These are phyloP conservation scores for Marasmius tenuissimus DNA, from an alignment of 1,284 basidiomycete species.

Conservation along the genomic window DNA sequence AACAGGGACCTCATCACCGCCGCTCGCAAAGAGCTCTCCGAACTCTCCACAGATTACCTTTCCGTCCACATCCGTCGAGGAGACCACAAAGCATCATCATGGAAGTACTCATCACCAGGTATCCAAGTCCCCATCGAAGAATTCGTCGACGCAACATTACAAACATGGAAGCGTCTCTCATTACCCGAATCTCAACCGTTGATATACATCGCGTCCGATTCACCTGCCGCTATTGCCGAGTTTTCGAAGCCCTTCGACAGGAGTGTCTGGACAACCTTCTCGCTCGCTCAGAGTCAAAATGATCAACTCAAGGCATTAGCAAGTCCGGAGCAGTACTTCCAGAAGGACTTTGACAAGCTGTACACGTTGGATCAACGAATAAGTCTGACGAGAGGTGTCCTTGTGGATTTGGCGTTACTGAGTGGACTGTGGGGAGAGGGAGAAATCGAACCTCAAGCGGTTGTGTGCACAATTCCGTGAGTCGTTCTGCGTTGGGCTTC, in stretches of 20 bases:
- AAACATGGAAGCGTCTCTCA: constrained; percentile 44
- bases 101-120: constrained; percentile 37
- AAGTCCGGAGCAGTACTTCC: constrained; percentile 54
- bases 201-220: constrained; percentile 64
- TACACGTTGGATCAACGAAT: constrained; percentile 38
- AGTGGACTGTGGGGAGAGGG: constrained; percentile 51
- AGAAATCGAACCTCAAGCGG: constrained; percentile 43
- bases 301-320: constrained; percentile 46
- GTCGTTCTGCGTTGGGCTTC: constrained; percentile 19
- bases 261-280: constrained; percentile 38
- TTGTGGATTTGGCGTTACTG: constrained; percentile 65
- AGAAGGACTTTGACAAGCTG: constrained; percentile 47
- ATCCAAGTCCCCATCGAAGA: constrained; percentile 48
- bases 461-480: constrained; percentile 59
- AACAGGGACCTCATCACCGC: constrained; percentile 47
- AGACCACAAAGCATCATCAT: constrained; percentile 49
- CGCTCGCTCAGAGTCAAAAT: constrained; percentile 41
- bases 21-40: constrained; percentile 47
- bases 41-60: constrained; percentile 36
- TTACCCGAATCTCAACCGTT: constrained; percentile 25
- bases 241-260: constrained; percentile 38
- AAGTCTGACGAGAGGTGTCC: constrained; percentile 54
- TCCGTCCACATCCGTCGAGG: constrained; percentile 62
- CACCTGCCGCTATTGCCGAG: constrained; percentile 41
- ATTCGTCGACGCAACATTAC: constrained; percentile 42